Percentiles rank a stretch among this genome's conserved stretches.
Evolutionary conservation across 768 basidiomycete genomes (phyloP).

Genomic region (Daedaleopsis nitida): DNA sequence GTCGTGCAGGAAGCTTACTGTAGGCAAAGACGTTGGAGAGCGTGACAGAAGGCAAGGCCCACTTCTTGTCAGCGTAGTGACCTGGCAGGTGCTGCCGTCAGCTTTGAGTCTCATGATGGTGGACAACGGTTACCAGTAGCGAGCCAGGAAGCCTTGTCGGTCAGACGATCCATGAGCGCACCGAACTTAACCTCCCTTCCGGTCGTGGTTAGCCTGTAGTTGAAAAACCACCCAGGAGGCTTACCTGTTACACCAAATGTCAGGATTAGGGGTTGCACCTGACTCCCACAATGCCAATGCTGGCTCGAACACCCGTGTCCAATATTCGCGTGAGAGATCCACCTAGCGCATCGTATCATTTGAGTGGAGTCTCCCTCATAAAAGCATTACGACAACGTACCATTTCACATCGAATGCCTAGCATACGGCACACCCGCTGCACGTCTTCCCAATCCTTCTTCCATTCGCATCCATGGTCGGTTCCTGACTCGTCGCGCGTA

Average conservation of each 20-base stretch:
- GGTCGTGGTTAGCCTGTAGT: neutral
- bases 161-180: constrained; percentile 70
- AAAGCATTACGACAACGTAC: constrained; percentile 39
- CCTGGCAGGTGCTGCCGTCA: constrained; percentile 42
- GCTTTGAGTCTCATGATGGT: neutral
- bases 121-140: constrained; percentile 66
- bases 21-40: constrained; percentile 12
- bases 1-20: constrained; percentile 21
- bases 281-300: constrained; percentile 74
- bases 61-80: constrained; percentile 81
- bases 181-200: constrained; percentile 90
- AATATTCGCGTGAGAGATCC: constrained; percentile 89
- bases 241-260: constrained; percentile 89
- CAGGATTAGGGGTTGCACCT: constrained; percentile 89
- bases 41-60: constrained; percentile 30
- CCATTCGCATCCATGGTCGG: constrained; percentile 91
- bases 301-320: constrained; percentile 90
- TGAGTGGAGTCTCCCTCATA: neutral
- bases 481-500: constrained; percentile 76
- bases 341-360: constrained; percentile 44
- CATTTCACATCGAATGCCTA: constrained; percentile 75
- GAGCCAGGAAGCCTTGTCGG: constrained; percentile 56
- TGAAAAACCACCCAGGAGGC: constrained; percentile 8
- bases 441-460: constrained; percentile 95
- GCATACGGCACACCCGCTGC: constrained; percentile 69